Evolutionary conservation across 805 yeast species (phyloP).

Genomic region (Candida multigemmis): DNA sequence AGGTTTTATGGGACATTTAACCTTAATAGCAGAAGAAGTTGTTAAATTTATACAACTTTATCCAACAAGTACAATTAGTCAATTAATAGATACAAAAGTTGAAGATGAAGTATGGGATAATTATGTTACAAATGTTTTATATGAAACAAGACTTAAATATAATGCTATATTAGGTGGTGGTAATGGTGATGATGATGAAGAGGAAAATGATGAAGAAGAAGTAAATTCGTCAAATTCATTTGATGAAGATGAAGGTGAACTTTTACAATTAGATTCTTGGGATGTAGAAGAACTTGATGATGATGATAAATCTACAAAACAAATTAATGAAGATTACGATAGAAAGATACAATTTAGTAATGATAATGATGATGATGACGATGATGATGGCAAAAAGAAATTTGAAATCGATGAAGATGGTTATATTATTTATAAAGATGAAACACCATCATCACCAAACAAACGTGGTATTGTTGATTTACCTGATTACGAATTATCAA

Average conservation of each 20-base stretch:
- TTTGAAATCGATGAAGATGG: constrained; percentile 35
- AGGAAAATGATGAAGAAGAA: constrained; percentile 16
- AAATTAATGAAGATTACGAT: constrained; percentile 1
- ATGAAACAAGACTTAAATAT: constrained; percentile 87
- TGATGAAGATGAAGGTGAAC: constrained; percentile 26
- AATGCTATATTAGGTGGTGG: constrained; percentile 90
- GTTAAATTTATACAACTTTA: constrained; percentile 64
- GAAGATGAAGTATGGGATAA: constrained; percentile 57
- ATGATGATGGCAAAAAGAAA: too few relatives aligned
- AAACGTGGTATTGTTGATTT: constrained; percentile 29
- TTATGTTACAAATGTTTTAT: constrained; percentile 74
- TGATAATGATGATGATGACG: constrained; percentile 20
- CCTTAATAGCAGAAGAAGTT: constrained; percentile 91
- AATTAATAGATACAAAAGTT: constrained; percentile 26
- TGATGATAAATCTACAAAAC: constrained; percentile 6
- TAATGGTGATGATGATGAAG: constrained; percentile 36
- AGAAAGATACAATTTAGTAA: not conserved
- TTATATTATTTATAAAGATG: too few relatives aligned
- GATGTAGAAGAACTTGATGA: constrained; percentile 13
- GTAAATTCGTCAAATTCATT: constrained; percentile 15
- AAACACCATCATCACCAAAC: constrained; percentile 24
- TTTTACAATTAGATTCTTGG: not conserved
- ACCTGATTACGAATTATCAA: constrained; percentile 44
- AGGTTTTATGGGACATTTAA: constrained; percentile 96
- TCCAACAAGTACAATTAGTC: constrained; percentile 28